Percentiles rank a stretch among this genome's conserved stretches.
phyloP scores from a whole-genome alignment of 768 basidiomycete genomes.

The Russula emetica region DNA sequence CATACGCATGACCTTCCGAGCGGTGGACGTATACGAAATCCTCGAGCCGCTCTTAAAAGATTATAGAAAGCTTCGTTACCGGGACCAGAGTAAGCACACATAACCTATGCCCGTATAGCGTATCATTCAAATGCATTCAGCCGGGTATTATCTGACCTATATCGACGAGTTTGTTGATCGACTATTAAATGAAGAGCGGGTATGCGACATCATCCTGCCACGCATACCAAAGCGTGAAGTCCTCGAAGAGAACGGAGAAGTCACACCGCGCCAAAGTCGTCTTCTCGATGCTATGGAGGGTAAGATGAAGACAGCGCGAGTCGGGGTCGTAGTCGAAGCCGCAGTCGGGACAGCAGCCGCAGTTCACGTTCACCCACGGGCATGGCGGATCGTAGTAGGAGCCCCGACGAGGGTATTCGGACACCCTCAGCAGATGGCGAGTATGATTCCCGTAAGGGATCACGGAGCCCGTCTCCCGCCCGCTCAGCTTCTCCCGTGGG shows the following conservation, averaged over 20 bases:
- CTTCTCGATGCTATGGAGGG: conserved; percentile 87
- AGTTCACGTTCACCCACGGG: conserved; percentile 40
- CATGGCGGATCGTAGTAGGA: conserved; percentile 33
- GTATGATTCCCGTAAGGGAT: conserved; percentile 64
- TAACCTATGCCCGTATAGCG: not conserved
- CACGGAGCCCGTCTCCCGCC: conserved; percentile 40
- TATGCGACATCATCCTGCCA: conserved; percentile 95
- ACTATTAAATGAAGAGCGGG: conserved; percentile 82
- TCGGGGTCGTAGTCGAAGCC: conserved; percentile 42
- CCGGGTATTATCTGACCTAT: conserved; percentile 77
- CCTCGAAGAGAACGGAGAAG: conserved; percentile 88
- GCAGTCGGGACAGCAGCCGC: conserved; percentile 31
- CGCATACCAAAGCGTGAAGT: conserved; percentile 79
- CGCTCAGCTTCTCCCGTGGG: conserved; percentile 34
- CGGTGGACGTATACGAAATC: conserved; percentile 87
- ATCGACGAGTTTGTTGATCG: conserved; percentile 92
- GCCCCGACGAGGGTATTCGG: conserved; percentile 30
- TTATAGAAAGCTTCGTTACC: conserved; percentile 79
- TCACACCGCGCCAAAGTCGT: conserved; percentile 79
- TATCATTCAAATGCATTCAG: conserved; percentile 40
- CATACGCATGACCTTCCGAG: conserved; percentile 88
- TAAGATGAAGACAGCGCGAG: conserved; percentile 45
- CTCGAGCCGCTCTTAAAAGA: conserved; percentile 94
- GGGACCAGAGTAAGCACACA: conserved; percentile 65
- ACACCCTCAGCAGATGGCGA: conserved; percentile 48